Base-by-base conservation (phyloP, 139 green algal genomes). In the Tetradesmus lagerheimii region DNA sequence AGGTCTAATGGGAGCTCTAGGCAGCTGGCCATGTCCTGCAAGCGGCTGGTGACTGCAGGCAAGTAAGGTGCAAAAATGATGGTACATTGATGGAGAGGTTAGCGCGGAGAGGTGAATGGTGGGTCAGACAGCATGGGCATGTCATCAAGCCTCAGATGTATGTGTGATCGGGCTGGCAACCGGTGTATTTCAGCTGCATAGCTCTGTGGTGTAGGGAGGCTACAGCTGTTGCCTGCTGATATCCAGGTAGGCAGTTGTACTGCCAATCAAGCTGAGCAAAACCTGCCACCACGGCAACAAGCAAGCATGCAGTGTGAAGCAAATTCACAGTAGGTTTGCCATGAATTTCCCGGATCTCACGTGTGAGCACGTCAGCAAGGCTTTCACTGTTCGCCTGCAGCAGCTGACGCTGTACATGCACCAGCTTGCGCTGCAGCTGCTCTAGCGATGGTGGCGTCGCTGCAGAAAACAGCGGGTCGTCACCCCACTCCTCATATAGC, bases 401-500 rank as follows among this genome's bases (percentile, higher is more conserved):
- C 62, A 88, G 64, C 64, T 64, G 83, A 27, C 64, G 31, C 16
- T 34, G 29, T 12, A 80, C 14, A 6, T 38, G 43, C 38, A 88
- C 38, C 83, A 88, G 83, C 38, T 50, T 50, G 18, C 83, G 83
- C 83, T 88, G 83, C 83, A 88, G 83, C 83, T 88, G 83, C 83
- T 88, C 64, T 12, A 88, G 12, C 12, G 83, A 88, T 1, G 83
- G 83, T 20, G 64, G 29, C 1, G 83, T 88, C 38, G 29, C 27
- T 27, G 31, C 14, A 41, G 57, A 41, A 38, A 88, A 88, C 35
- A 88, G 29, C 8, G 83, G 83, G 38, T 88, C 83, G 8, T 88
- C 83, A 37, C 35, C 37, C 14, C 41, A n/a, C 23, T 75, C 31
- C 27, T 47, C 81, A 45, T 31, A 34, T 31, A 37, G n/a, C 27